phyloP scores from a whole-genome alignment of 768 basidiomycete genomes.

The Pisolithus sp. region DNA sequence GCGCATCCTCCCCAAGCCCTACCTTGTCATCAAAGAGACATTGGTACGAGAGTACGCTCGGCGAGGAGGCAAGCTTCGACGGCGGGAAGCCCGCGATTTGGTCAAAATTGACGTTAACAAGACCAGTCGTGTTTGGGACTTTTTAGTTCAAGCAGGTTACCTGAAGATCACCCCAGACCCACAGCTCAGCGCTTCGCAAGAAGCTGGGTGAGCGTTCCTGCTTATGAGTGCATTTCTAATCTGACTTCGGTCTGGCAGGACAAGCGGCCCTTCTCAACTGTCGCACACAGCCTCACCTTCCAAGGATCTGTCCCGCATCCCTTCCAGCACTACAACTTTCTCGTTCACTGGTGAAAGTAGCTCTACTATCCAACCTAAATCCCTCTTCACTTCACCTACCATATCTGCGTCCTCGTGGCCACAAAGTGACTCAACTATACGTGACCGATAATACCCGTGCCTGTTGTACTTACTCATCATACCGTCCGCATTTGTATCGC shows the following conservation, averaged over 20 bases:
- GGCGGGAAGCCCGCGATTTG: conserved; percentile 82
- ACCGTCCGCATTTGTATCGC: conserved; percentile 24
- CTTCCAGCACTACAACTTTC: conserved; percentile 13
- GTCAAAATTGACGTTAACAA: conserved; percentile 94
- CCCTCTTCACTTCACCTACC: conserved; percentile 17
- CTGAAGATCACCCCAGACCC: conserved; percentile 62
- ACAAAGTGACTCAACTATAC: conserved; percentile 5
- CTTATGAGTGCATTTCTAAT: background rate
- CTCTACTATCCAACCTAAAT: conserved; percentile 9
- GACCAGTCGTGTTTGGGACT: conserved; percentile 89
- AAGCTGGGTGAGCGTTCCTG: conserved; percentile 28
- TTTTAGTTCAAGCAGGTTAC: conserved; percentile 80
- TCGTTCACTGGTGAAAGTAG: conserved; percentile 15
- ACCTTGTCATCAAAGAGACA: conserved; percentile 92
- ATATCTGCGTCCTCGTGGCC: conserved; percentile 19
- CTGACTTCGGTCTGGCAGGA: background rate
- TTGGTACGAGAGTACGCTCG: conserved; percentile 90
- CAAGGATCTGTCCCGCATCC: conserved; percentile 17
- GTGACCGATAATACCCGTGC: background rate
- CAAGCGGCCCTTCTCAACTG: conserved; percentile 9
- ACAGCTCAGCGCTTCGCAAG: conserved; percentile 26
- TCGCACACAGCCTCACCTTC: conserved; percentile 19
- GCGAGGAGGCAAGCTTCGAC: conserved; percentile 79
- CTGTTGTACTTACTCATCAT: conserved; percentile 2
- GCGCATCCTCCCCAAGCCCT: conserved; percentile 91